phyloP scores from a whole-genome alignment of 805 yeast genomes.

The Wickerhamiella sergipiensis region DNA sequence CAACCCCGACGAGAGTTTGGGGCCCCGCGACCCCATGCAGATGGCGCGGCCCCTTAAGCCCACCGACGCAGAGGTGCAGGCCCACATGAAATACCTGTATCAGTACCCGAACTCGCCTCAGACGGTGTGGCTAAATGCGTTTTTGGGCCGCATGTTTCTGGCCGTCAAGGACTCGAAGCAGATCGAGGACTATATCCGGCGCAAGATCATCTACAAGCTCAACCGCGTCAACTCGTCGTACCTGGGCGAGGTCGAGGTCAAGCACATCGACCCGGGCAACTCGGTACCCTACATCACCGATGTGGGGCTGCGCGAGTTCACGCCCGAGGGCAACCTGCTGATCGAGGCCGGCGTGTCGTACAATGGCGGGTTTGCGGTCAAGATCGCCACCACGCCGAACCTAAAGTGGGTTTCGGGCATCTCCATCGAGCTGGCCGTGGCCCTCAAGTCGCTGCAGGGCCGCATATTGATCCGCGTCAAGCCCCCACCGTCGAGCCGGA shows the following conservation, averaged over 20 bases:
- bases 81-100: slow-evolving; percentile 61
- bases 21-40: slow-evolving; percentile 38
- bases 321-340: slow-evolving; percentile 67
- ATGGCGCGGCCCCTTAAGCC: slow-evolving; percentile 66
- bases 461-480: slow-evolving; percentile 56
- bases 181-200: slow-evolving; percentile 43
- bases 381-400: slow-evolving; percentile 67
- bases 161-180: slow-evolving; percentile 59
- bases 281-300: slow-evolving; percentile 69
- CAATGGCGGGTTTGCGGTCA: slow-evolving; percentile 61
- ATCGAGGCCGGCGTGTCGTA: slow-evolving; percentile 52
- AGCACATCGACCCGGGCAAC: slow-evolving; percentile 58
- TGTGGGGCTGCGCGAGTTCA: slow-evolving; percentile 52
- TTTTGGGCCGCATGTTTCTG: slow-evolving; percentile 70
- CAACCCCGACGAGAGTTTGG: slow-evolving; percentile 7
- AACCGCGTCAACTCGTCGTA: slow-evolving; percentile 80
- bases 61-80: slow-evolving; percentile 55
- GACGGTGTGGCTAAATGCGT: slow-evolving; percentile 82
- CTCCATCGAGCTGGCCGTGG: slow-evolving; percentile 55
- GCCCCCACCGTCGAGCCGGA: slow-evolving; percentile 79
- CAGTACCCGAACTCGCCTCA: slow-evolving; percentile 73
- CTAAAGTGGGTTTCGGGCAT: slow-evolving; percentile 65
- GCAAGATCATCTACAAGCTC: slow-evolving; percentile 55
- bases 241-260: slow-evolving; percentile 67
- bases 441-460: slow-evolving; percentile 58